Base-by-base conservation (phyloP, 2,329 filamentous ascomycete genomes). In the Capronia epimyces region DNA sequence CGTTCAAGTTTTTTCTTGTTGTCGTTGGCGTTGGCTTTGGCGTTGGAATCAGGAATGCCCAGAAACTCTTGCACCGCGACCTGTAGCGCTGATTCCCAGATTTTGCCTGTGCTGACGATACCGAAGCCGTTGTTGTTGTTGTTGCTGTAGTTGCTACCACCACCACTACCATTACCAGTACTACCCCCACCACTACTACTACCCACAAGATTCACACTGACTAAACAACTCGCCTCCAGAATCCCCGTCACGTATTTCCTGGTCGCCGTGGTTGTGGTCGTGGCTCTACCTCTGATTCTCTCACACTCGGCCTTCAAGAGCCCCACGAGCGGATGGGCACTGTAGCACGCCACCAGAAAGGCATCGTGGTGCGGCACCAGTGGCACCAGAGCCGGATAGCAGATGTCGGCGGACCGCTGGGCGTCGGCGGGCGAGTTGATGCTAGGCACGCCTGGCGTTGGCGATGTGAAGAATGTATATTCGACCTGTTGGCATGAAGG, bases 301-400 rank as follows among this genome's bases (percentile, higher is more conserved):
- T 64, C 57, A 10, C 72, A 67, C 12, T 71, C 62, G n/a, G 69
- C 57, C 52, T 75, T 75, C 9, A 95, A 70, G 43, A 76, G 67
- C 0, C 74, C 67, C 0, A 95, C 87, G 0, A 96, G 77, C 0
- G 86, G 82, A 64, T 96, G 89, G 1, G 86, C 81, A 53, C 87
- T 93, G 71, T 88, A 97, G 71, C 91, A 96, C 16, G 89, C 89
- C 1, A 96, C 78, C 0, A 96, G 76, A 55, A 94, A 83, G n/a
- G 78, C 89, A 63, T 93, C 83, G 66, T 87, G 55, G 55, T 66
- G 21, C 29, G 65, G 29, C 13, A 68, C 48, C 12, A 70, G 53
- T 1, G 72, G 65, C 21, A 70, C 65, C 4, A 87, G 65, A 52
- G 81, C 73, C 1, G 74, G 70, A 13, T 84, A 70, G 44, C 87